Evolutionary conservation across 2,329 filamentous ascomycete genomes (phyloP).

Genomic region (Cladorrhinum sp.): DNA sequence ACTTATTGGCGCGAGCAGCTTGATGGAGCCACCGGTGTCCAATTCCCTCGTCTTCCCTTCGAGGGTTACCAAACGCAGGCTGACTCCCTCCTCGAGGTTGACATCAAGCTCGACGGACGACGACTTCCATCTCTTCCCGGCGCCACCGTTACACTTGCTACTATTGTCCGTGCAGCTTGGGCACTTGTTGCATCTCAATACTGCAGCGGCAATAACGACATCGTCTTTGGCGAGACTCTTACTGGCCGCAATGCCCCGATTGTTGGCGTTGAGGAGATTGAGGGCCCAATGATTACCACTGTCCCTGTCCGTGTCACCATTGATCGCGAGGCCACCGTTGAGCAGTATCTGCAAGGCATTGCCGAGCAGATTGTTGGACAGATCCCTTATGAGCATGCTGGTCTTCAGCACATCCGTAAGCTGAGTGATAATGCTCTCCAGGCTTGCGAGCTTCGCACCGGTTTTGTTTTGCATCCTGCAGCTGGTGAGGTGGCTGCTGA

Average conservation of each 20-base stretch:
- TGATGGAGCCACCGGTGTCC: slow-evolving; percentile 41
- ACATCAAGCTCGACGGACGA: slow-evolving; percentile 41
- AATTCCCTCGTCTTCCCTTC: slow-evolving; percentile 48
- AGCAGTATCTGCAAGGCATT: slow-evolving; percentile 40
- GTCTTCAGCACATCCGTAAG: slow-evolving; percentile 59
- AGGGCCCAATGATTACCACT: slow-evolving; percentile 60
- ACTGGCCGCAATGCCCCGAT: slow-evolving; percentile 54
- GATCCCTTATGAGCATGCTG: slow-evolving; percentile 64
- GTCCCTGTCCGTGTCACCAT: slow-evolving; percentile 53
- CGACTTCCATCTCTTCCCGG: slow-evolving; percentile 20
- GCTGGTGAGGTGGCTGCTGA: slow-evolving; percentile 27
- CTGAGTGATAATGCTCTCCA: slow-evolving; percentile 53
- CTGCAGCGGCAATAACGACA: slow-evolving; percentile 45
- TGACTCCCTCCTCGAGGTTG: slow-evolving; percentile 53
- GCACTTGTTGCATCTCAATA: slow-evolving; percentile 54
- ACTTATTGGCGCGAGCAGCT: slow-evolving; percentile 47
- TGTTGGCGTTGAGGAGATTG: slow-evolving; percentile 50
- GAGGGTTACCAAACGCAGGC: slow-evolving; percentile 48
- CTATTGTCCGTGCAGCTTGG: slow-evolving; percentile 57
- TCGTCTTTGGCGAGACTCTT: slow-evolving; percentile 60
- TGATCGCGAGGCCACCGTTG: slow-evolving; percentile 40
- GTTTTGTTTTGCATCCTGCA: slow-evolving; percentile 53
- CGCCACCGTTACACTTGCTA: slow-evolving; percentile 49
- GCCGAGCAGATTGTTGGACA: slow-evolving; percentile 20
- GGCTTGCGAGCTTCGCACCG: slow-evolving; percentile 55